Conservation (phyloP, 305 asterid species). For the Fraxinus sp. region DNA sequence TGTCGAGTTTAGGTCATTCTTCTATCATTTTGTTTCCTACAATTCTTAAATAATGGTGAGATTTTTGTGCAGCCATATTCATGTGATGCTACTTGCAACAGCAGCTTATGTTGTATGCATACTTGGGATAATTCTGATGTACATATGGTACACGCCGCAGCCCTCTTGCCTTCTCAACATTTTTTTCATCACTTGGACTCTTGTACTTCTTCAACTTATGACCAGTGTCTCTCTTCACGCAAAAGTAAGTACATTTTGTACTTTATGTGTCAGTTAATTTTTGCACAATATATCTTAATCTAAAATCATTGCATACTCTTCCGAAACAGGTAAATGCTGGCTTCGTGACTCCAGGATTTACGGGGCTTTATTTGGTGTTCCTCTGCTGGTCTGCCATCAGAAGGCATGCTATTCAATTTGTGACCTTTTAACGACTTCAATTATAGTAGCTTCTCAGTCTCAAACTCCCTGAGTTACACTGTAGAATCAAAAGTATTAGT, state of each 20-base stretch:
- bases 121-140: conserved; percentile 52
- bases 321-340: conserved; percentile 43
- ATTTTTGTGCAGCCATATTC: conserved; percentile 41
- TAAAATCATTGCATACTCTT: background rate
- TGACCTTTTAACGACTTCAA: background rate
- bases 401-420: conserved; percentile 27
- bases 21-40: background rate
- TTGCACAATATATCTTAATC: background rate
- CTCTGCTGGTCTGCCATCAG: conserved; percentile 63
- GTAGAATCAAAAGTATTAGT: background rate
- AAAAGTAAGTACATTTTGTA: conserved; percentile 24
- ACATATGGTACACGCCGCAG: conserved; percentile 55
- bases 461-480: background rate
- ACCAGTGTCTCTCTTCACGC: conserved; percentile 56
- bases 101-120: conserved; percentile 44
- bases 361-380: conserved; percentile 53
- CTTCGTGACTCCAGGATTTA: conserved; percentile 45
- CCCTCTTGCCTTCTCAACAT: conserved; percentile 50
- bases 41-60: background rate
- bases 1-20: background rate
- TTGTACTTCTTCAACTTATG: conserved; percentile 55
- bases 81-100: conserved; percentile 46
- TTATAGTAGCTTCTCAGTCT: background rate
- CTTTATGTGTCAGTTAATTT: background rate
- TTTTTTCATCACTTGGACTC: conserved; percentile 55